These are phyloP conservation scores for Hypholoma fasciculare DNA, from an alignment of 768 basidiomycete species.

Conservation along the genomic window DNA sequence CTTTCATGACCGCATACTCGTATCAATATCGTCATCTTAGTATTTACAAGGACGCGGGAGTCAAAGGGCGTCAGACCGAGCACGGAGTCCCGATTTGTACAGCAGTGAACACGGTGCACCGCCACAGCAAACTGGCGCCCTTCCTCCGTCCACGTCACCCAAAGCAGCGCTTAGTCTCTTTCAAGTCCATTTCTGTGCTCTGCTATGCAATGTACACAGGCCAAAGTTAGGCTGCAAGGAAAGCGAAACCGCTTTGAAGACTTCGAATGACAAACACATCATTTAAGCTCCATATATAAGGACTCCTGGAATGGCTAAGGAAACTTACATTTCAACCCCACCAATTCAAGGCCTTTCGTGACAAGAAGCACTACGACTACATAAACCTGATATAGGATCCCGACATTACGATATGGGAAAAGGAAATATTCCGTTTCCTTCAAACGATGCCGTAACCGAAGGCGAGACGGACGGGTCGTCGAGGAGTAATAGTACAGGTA, in stretches of 20 bases:
- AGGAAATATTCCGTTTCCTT: neutral
- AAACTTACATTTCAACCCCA: too few relatives aligned
- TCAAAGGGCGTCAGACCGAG: too few relatives aligned
- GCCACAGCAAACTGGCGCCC: neutral
- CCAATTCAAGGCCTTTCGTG: neutral
- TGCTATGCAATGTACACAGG: neutral
- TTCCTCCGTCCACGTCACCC: neutral
- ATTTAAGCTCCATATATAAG: conserved; percentile 1
- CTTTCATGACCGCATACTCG: neutral
- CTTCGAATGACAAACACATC: neutral
- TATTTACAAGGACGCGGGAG: too few relatives aligned
- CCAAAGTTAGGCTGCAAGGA: neutral
- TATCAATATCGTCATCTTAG: neutral
- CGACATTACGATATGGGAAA: neutral
- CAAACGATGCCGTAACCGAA: neutral
- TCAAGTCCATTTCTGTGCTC: neutral
- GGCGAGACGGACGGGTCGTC: neutral
- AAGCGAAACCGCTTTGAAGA: neutral
- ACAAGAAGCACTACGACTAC: neutral
- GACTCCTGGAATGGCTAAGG: neutral
- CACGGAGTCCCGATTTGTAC: neutral
- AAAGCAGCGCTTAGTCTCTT: neutral
- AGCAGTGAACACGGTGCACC: neutral
- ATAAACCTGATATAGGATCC: neutral
- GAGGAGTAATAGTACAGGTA: neutral